Conservation (phyloP, 2,329 filamentous ascomycete genomes). For the Ceratocystis albifundus region DNA sequence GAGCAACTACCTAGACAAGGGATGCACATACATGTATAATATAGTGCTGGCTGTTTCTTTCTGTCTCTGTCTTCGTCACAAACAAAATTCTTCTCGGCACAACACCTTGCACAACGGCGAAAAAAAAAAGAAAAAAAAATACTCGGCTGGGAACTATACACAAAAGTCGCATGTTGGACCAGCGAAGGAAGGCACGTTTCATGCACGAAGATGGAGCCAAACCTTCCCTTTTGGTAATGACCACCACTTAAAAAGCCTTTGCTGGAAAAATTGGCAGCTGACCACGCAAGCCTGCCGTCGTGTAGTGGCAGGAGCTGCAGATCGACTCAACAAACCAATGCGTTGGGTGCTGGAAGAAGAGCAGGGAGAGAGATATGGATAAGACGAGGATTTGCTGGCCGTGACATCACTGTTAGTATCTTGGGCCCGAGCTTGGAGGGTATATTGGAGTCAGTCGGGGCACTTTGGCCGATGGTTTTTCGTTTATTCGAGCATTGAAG, state of each 20-base stretch:
- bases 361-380: background rate
- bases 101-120: background rate
- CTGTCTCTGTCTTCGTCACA: background rate
- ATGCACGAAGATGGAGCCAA: conserved; percentile 18
- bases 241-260: background rate
- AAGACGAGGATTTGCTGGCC: background rate
- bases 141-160: conserved; percentile 13
- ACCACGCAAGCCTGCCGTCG: background rate
- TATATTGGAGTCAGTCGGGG: background rate
- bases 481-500: background rate
- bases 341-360: background rate
- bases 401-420: background rate
- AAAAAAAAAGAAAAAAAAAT: conserved; percentile 15
- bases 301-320: background rate
- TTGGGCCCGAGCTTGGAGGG: conserved; percentile 1
- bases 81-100: conserved; percentile 10
- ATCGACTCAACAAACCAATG: background rate
- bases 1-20: background rate
- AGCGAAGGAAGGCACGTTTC: conserved; percentile 16
- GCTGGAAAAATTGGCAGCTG: conserved; percentile 6
- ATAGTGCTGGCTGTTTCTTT: background rate
- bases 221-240: background rate
- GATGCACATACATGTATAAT: background rate
- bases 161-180: conserved; percentile 5
- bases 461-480: background rate